Evolutionary conservation across 2,329 filamentous ascomycete species (phyloP), one percentile per base, ranked within the genome.

Genomic region (Neobulgaria alba): DNA sequence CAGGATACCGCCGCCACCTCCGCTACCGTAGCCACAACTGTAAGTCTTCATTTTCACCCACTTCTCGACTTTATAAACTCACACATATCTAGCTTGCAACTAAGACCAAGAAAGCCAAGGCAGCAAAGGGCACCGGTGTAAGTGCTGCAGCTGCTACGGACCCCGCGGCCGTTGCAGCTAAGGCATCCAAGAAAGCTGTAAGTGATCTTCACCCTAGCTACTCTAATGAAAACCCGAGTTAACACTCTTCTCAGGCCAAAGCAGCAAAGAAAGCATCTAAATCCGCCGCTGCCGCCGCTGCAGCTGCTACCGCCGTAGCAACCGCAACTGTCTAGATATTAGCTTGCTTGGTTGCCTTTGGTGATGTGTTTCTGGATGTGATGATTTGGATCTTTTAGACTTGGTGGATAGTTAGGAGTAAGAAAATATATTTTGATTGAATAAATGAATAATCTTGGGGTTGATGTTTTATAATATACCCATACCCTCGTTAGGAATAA

Each of bases 161-260:
- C 17, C 26, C 33, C 23, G 20, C 29, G n/a, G 21, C 38, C 33
- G 38, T 23, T 26, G 29, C 36, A 20, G 38, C 31, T 35, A 23
- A 26, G 2, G 34, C 38, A 14, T 15, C 19, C 20, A 39, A 12
- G 16, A 31, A 12, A 29, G 36, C 36, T 15, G 37, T 42, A 39
- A 31, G 36, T 26, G 23, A 7, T 9, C 16, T 29, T 16, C 29
- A 12, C 15, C 16, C 20, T 29, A 26, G 12, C n/a, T n/a, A n/a
- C n/a, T 17, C 33, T 35, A 8, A 4, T 10, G 33, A 4, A 15
- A 35, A 5, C n/a, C 12, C 7, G n/a, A 29, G 23, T 29, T 29
- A 29, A 29, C 23, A 32, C 9, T 12, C 17, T 29, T 19, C 33
- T 29, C 10, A 19, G n/a, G n/a, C 36, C 7, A 36, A 32, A 32